These are phyloP conservation scores for Telopea speciosissima DNA, from an alignment of 177 flowering plant genomes.

Conservation along the genomic window DNA sequence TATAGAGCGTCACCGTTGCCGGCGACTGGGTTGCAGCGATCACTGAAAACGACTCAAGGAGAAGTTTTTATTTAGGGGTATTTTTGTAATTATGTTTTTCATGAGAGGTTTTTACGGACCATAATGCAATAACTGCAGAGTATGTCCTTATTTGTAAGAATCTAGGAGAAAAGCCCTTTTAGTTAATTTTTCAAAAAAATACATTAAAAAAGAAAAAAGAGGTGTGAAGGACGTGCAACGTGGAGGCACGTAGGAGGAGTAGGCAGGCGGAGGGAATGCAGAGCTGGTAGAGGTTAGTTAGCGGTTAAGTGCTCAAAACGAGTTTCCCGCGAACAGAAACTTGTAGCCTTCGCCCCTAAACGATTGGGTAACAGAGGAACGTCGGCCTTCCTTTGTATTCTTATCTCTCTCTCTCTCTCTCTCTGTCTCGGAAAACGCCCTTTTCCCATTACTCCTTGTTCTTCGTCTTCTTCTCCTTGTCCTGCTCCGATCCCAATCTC, in stretches of 20 bases:
- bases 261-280: not conserved
- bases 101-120: too few relatives aligned
- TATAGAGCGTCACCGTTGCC: too few relatives aligned
- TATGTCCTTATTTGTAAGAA: too few relatives aligned
- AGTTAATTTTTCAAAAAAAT: too few relatives aligned
- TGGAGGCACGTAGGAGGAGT: constrained; percentile 6
- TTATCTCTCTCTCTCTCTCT: not conserved
- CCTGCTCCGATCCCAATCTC: constrained; percentile 6
- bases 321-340: constrained; percentile 12
- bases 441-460: not conserved
- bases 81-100: too few relatives aligned
- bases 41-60: too few relatives aligned
- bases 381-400: not conserved
- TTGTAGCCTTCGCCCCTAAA: not conserved
- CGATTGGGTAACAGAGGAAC: not conserved
- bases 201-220: too few relatives aligned
- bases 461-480: not conserved
- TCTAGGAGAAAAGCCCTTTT: too few relatives aligned
- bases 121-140: too few relatives aligned
- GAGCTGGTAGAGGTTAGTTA: not conserved
- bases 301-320: constrained; percentile 13
- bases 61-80: too few relatives aligned
- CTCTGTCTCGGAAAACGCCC: not conserved
- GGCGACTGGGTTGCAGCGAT: too few relatives aligned
- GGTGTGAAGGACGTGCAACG: constrained; percentile 5